Base-by-base conservation (phyloP, 192 early-diverging fungal species). In the Coemansia sp. region DNA sequence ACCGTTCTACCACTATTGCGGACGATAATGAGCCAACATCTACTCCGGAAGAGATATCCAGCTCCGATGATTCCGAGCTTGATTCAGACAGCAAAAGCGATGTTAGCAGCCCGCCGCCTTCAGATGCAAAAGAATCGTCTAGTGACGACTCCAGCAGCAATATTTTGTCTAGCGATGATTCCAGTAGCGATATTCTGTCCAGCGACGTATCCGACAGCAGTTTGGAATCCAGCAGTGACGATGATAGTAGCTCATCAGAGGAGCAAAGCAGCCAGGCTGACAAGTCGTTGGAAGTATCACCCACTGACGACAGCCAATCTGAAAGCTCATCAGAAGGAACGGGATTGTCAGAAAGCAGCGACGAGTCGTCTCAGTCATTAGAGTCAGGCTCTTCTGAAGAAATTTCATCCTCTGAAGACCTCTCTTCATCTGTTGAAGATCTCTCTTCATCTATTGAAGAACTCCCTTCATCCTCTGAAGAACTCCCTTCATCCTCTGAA, bases 251-350 rank as follows among this genome's bases (percentile, higher is more conserved):
- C 43, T 45, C 55, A 38, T 48, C 33, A 12, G 33, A 31, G 15
- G 20, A 35, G 23, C 36, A 42, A 19, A 45, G 15, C 57, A 45
- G 45, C 30, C 14, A 28, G 40, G 18, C 53, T 19, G 19, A 41
- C 31, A 43, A 36, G 19, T 35, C 44, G n/a, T 12, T 11, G 11
- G 46, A 36, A 47, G 2, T 37, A 41, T 37, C 45, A 11, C 28
- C 33, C 9, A 14, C 45, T 31, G 30, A 31, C 6, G 30, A 31
- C 30, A 31, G 6, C 30, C 6, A 5, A 6, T 5, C 30, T 5
- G 3, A 31, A 31, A 31, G 30, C 30, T 31, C 30, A 31, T 31
- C 30, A 31, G 30, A 31, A 31, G 30, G 6, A 31, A 5, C 30
- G 6, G 30, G 6, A 31, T 31, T n/a, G n/a, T n/a, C n/a, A n/a